Conservation (phyloP, 768 basidiomycete genomes). For the Exsudoporus frostii region DNA sequence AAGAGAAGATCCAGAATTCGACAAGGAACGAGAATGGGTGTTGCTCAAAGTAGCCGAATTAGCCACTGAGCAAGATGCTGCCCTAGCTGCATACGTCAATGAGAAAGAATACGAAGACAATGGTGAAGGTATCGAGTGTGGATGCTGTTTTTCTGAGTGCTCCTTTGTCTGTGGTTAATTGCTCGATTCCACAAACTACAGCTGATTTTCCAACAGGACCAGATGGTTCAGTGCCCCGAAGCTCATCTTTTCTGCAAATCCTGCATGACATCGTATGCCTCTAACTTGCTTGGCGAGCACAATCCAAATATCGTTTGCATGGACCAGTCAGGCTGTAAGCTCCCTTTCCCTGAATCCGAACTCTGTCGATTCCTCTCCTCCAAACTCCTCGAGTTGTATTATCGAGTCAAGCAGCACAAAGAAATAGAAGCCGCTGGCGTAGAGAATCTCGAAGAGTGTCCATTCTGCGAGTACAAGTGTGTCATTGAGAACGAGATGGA, state of each 20-base stretch:
- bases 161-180: constrained; percentile 53
- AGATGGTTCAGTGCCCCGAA: constrained; percentile 88
- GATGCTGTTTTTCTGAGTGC: constrained; percentile 78
- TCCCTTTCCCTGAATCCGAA: constrained; percentile 65
- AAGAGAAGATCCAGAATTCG: constrained; percentile 44
- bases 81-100: constrained; percentile 32
- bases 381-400: constrained; percentile 68
- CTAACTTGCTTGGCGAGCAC: constrained; percentile 62
- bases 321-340: constrained; percentile 72
- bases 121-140: constrained; percentile 74
- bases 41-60: constrained; percentile 32
- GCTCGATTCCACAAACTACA: neutral
- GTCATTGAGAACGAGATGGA: constrained; percentile 70
- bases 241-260: constrained; percentile 81
- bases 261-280: constrained; percentile 69
- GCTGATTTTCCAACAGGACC: constrained; percentile 45
- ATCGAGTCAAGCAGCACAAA: constrained; percentile 71
- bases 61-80: constrained; percentile 24
- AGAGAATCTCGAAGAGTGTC: constrained; percentile 84
- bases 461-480: constrained; percentile 84
- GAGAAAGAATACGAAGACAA: constrained; percentile 46
- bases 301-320: constrained; percentile 71
- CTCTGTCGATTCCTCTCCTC: constrained; percentile 62
- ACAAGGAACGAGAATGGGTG: constrained; percentile 47
- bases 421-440: constrained; percentile 77